Evolutionary conservation across 306 rosid genomes (phyloP), one percentile per base, ranked within the genome.

Genomic region (Trifolium pratense): DNA sequence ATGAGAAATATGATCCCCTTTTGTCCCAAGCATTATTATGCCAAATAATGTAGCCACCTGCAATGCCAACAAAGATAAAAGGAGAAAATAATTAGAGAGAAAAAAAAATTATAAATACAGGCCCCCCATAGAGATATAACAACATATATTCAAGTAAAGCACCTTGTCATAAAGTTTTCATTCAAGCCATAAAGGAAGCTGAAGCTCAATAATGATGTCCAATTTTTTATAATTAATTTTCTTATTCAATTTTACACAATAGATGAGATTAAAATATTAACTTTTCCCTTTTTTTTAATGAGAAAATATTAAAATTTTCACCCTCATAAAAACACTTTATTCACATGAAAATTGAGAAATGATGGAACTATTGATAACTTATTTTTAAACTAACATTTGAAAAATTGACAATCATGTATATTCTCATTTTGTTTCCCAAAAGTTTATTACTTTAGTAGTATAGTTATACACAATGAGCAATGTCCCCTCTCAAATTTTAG

Each of bases 381-480:
- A 37, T 66, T 48, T 25, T 37, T 10, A 37, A 57, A 58, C 66
- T 12, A 66, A 66, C 66, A 12, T 15, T 20, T 26, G 68, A 62
- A 63, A 78, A 63, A 9, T 52, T 39, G 3, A 11, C 67, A 74
- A 80, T 68, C 72, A 68, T 68, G 76, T 39, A 68, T 36, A 58
- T 67, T 49, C 67, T 79, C 66, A 73, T 79, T 73, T 67, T 74
- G 79, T 58, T 48, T 59, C 46, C 70, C 63, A 73, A 73, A 79
- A 79, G 70, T 79, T 66, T 14, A 72, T 65, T 34, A 32, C 58
- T 40, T 1, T 25, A 25, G 26, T 25, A 25, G 26, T 25, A 42
- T 43, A 16, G 62, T 32, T 53, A 63, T 18, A 40, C 40, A 62
- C 12, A 71, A 71, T 55, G 42, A 52, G 42, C 52, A 20, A 18